Evolutionary conservation across 805 yeast species (phyloP), one percentile per base, ranked within the genome.

Genomic region (Wickerhamomyces sydowiorum): DNA sequence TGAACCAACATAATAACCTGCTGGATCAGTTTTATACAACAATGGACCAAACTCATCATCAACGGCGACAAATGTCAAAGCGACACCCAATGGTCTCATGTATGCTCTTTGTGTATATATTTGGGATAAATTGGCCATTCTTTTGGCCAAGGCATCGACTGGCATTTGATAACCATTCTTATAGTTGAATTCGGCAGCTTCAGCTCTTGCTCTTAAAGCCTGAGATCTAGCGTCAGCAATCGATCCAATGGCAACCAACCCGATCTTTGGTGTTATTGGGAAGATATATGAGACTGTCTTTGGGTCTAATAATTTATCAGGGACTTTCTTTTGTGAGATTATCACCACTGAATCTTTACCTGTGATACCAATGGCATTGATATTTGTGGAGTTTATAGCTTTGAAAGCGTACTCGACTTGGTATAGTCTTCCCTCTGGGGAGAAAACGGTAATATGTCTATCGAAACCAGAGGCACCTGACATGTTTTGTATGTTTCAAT

Each of bases 361-460:
- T 38, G 85, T 78, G 47, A 93, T 75, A 15, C 90, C 98, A 43
- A 93, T 60, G 22, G 95, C 85, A 35, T 96, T 93, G 59, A 93
- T 79, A 62, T 87, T 91, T 45, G 96, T 80, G 36, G 95, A 80
- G 59, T 89, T 93, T 62, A 93, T 89, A 5, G 98, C 98, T 64
- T 93, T 90, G 72, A 90, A 90, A 6, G 98, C 99, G 61, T 93
- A 93, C 65, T 93, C 99, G 29, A 91, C 99, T 69, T 93, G 99
- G 68, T 85, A 93, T 47, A 93, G 74, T 66, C 99, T 82, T 36
- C 99, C 99, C 63, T 93, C 99, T 18, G 99, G 99, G 31, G 98
- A 91, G 70, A 93, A 93, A 56, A 93, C 90, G 23, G 99, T 93
- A 64, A 93, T 93, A 65, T 93, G 99, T 73, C 99, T 86, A 70